Conservation (phyloP, 495 filamentous ascomycete species). For the Saxophila tyrrhenica region DNA sequence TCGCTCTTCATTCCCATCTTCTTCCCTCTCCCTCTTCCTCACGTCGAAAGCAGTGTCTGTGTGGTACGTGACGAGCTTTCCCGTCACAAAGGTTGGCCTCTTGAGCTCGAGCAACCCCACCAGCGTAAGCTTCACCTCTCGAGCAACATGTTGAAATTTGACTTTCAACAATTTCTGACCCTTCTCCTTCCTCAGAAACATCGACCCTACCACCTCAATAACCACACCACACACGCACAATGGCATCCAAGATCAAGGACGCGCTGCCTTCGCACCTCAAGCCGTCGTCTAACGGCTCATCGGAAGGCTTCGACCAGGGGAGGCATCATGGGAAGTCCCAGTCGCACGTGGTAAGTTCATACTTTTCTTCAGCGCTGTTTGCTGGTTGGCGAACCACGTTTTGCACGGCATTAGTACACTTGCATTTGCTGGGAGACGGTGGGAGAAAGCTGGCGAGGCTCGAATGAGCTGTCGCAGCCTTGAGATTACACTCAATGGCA, state of each 20-base stretch:
- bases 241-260: constrained; percentile 55
- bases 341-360: constrained; percentile 79
- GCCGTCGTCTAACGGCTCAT: constrained; percentile 42
- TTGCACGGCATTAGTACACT: no score
- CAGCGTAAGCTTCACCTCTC: not conserved
- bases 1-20: no score
- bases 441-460: no score
- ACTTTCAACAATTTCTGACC: not conserved
- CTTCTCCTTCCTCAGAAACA: not conserved
- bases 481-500: no score
- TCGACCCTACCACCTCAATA: not conserved
- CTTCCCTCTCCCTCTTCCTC: no score
- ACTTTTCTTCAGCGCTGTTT: not conserved
- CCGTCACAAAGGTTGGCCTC: no score
- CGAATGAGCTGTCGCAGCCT: no score
- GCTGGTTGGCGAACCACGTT: not conserved
- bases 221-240: constrained; percentile 33
- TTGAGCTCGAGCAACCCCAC: not conserved
- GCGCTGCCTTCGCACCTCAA: constrained; percentile 75
- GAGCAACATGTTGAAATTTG: not conserved
- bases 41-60: no score
- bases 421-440: not conserved
- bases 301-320: constrained; percentile 37
- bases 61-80: no score
- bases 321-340: constrained; percentile 93